Evolutionary conservation across 2,329 filamentous ascomycete species (phyloP).

Genomic region (Purpureocillium takamizusanense): DNA sequence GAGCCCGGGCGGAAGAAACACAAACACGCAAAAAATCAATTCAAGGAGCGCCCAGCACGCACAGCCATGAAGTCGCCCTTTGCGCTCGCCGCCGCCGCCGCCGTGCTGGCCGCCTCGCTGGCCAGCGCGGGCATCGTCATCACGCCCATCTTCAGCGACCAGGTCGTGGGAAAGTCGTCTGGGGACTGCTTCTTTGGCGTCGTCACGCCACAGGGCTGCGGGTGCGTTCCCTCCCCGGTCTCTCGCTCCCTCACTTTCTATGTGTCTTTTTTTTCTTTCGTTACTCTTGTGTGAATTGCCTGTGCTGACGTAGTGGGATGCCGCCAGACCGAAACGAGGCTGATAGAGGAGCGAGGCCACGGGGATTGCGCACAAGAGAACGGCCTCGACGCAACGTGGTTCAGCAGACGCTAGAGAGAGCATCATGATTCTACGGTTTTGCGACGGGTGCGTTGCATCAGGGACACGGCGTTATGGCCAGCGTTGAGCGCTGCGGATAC

Average conservation of each 20-base stretch:
- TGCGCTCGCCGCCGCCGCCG: slow-evolving; percentile 31
- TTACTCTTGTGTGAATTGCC: no score
- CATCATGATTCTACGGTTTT: no score
- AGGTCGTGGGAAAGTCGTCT: slow-evolving; percentile 36
- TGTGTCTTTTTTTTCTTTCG: neutral
- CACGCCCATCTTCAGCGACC: slow-evolving; percentile 40
- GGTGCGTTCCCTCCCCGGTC: slow-evolving; percentile 27
- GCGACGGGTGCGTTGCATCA: no score
- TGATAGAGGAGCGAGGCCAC: no score
- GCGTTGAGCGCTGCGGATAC: neutral
- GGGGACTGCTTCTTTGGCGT: slow-evolving; percentile 50
- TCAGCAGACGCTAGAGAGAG: no score
- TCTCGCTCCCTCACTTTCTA: no score
- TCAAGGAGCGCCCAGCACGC: neutral
- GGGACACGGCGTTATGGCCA: neutral
- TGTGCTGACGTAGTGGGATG: no score
- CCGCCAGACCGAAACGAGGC: no score
- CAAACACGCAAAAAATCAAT: no score
- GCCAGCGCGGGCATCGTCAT: slow-evolving; percentile 46
- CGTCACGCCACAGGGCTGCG: slow-evolving; percentile 47
- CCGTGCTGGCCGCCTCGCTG: slow-evolving; percentile 34
- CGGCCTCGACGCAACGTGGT: no score
- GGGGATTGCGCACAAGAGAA: no score
- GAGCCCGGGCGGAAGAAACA: no score
- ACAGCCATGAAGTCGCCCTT: slow-evolving; percentile 18